Conservation (phyloP, 352 stramenopile genomes). For the Phytophthora pini region DNA sequence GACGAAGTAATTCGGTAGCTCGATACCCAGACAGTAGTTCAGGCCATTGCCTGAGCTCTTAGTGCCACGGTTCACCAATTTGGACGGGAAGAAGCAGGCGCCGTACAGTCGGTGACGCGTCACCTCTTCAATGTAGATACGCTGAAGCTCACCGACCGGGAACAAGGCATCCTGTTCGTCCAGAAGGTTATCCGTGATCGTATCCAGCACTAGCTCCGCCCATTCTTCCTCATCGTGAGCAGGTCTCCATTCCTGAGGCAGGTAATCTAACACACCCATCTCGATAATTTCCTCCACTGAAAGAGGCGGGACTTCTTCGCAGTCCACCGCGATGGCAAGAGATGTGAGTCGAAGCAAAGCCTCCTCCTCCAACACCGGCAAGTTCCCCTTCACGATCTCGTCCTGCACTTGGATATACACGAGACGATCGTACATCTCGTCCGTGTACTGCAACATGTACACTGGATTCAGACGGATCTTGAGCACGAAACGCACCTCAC, state of each 20-base stretch:
- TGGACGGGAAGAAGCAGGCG: slow-evolving; percentile 88
- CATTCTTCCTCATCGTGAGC: slow-evolving; percentile 82
- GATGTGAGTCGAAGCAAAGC: slow-evolving; percentile 79
- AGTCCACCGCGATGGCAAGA: slow-evolving; percentile 85
- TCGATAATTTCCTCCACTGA: slow-evolving; percentile 68
- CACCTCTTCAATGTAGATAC: slow-evolving; percentile 87
- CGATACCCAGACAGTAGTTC: slow-evolving; percentile 48
- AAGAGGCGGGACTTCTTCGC: slow-evolving; percentile 58
- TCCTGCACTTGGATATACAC: slow-evolving; percentile 93
- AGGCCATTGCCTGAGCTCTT: slow-evolving; percentile 37
- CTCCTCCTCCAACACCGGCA: slow-evolving; percentile 84
- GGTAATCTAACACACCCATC: slow-evolving; percentile 85
- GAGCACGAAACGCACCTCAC: slow-evolving; percentile 92
- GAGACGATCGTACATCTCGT: slow-evolving; percentile 85
- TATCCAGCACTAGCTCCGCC: slow-evolving; percentile 75
- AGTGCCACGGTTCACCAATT: slow-evolving; percentile 51
- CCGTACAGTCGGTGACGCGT: slow-evolving; percentile 87
- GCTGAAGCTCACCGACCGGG: slow-evolving; percentile 66
- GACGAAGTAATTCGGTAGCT: slow-evolving; percentile 87
- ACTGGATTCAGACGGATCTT: slow-evolving; percentile 92
- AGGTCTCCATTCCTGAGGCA: slow-evolving; percentile 79
- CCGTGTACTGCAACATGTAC: slow-evolving; percentile 83
- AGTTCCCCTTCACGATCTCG: slow-evolving; percentile 90
- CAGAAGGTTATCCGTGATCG: slow-evolving; percentile 58
- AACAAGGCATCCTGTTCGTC: slow-evolving; percentile 48